These are phyloP conservation scores for Austroboletus novae-zelandiae DNA, from an alignment of 1,284 basidiomycete genomes.

Conservation along the genomic window DNA sequence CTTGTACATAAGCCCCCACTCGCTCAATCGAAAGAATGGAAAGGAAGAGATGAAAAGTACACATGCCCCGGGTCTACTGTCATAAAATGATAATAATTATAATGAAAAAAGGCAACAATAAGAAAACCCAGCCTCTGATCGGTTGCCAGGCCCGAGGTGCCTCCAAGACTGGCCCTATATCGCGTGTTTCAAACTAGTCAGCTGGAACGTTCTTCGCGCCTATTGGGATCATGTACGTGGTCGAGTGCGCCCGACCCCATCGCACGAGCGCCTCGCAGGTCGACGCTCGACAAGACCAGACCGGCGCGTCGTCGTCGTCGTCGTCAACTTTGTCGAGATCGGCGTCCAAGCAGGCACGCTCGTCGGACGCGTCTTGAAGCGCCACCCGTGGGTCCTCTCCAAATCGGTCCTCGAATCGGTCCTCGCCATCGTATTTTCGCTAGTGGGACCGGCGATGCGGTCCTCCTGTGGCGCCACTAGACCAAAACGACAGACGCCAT, in stretches of 20 bases:
- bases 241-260: background rate
- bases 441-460: background rate
- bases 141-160: background rate
- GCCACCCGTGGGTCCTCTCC: background rate
- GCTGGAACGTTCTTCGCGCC: background rate
- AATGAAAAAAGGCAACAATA: too few relatives aligned
- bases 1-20: too few relatives aligned
- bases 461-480: slow-evolving; percentile 10
- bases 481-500: background rate
- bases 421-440: background rate
- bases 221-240: too few relatives aligned
- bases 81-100: too few relatives aligned
- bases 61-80: too few relatives aligned
- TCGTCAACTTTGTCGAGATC: background rate
- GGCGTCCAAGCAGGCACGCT: background rate
- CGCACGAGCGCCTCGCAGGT: background rate
- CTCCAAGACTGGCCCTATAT: background rate
- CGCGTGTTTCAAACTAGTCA: background rate
- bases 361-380: slow-evolving; percentile 1
- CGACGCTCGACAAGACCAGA: slow-evolving; percentile 7
- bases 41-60: too few relatives aligned
- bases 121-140: background rate
- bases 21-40: too few relatives aligned
- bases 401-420: background rate
- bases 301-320: background rate